These are phyloP conservation scores for Elymus sibiricus DNA, from an alignment of 176 grass and related monocot species.

Conservation along the genomic window DNA sequence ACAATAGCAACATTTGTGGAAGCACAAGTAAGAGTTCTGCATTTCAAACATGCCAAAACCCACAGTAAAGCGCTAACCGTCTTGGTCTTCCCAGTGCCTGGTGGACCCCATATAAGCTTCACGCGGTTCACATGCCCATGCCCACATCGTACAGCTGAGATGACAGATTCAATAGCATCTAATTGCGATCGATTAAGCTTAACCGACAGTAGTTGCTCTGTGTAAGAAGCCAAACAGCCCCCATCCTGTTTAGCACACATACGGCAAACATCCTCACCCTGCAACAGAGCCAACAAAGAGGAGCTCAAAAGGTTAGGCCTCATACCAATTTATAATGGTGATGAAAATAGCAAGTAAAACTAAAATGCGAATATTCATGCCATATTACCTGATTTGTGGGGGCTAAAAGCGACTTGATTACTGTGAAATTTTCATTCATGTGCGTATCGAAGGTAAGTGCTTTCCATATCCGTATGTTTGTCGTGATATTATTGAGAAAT, in stretches of 20 bases:
- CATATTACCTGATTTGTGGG: conserved; percentile 39
- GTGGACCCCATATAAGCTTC: conserved; percentile 80
- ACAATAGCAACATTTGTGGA: conserved; percentile 76
- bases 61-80: conserved; percentile 52
- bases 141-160: conserved; percentile 35
- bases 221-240: conserved; percentile 13
- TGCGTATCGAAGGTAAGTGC: conserved; percentile 28
- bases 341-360: background rate
- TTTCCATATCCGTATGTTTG: conserved; percentile 56
- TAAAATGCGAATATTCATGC: background rate
- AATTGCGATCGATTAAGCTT: conserved; percentile 65
- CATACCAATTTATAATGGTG: background rate
- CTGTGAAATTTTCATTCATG: conserved; percentile 48
- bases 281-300: background rate
- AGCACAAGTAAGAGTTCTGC: conserved; percentile 67
- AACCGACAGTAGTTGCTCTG: conserved; percentile 23
- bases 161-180: conserved; percentile 40
- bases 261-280: conserved; percentile 32
- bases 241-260: background rate
- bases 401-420: conserved; percentile 49
- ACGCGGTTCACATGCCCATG: conserved; percentile 38
- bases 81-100: conserved; percentile 81
- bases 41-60: conserved; percentile 47
- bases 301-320: background rate
- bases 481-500: conserved; percentile 48